Percentiles rank a stretch among this genome's conserved stretches.
These are phyloP conservation scores for Xylaria sp. DNA, from an alignment of 2,329 filamentous ascomycete species.

Conservation along the genomic window DNA sequence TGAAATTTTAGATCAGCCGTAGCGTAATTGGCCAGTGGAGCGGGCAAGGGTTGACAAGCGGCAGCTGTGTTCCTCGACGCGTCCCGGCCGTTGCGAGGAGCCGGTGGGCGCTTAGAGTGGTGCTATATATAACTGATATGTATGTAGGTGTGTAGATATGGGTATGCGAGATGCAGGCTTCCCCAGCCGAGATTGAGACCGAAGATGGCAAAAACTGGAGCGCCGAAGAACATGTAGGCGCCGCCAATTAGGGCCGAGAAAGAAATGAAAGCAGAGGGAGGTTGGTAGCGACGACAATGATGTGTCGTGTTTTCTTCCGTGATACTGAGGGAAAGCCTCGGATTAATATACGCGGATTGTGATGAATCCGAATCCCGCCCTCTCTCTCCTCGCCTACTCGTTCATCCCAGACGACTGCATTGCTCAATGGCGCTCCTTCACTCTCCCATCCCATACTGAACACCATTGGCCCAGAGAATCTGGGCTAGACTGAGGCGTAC, in stretches of 20 bases:
- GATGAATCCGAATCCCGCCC: background rate
- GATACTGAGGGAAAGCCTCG: conserved; percentile 9
- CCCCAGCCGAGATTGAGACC: conserved; percentile 40
- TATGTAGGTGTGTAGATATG: conserved; percentile 18
- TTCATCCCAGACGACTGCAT: background rate
- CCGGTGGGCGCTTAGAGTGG: conserved; percentile 40
- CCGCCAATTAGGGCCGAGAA: conserved; percentile 15
- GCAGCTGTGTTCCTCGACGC: conserved; percentile 35
- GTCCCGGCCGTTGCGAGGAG: conserved; percentile 30
- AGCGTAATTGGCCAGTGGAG: conserved; percentile 17
- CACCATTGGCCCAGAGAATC: background rate
- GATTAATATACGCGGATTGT: conserved; percentile 28
- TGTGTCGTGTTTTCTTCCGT: conserved; percentile 17
- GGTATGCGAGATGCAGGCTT: conserved; percentile 38
- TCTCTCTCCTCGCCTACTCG: background rate
- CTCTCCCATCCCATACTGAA: background rate
- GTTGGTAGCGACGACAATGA: conserved; percentile 19
- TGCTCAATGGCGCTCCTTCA: background rate
- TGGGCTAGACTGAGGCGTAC: background rate
- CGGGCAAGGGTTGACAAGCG: conserved; percentile 32
- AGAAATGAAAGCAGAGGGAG: conserved; percentile 23
- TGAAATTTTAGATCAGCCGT: conserved; percentile 17
- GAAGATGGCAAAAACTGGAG: conserved; percentile 25
- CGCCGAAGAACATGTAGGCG: conserved; percentile 16
- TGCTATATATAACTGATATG: conserved; percentile 34